Conservation (phyloP, 228 moss, liverwort and hornwort species). For the Sphagnum fallax region DNA sequence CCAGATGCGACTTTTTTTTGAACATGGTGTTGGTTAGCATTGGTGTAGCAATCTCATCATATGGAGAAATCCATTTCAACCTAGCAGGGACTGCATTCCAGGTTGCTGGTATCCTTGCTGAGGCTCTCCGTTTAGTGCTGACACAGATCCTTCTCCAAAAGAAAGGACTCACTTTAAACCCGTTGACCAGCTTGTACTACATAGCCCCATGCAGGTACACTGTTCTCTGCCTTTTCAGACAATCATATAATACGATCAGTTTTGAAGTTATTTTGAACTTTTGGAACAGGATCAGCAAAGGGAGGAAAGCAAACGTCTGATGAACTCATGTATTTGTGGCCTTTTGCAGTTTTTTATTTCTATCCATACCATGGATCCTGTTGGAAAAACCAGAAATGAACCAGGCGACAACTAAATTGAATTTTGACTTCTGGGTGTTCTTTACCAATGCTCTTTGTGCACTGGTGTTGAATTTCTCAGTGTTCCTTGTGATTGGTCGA, state of each 20-base stretch:
- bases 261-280: not conserved
- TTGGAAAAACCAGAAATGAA: conserved; percentile 63
- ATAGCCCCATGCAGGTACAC: conserved; percentile 68
- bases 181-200: conserved; percentile 66
- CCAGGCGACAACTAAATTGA: conserved; percentile 19
- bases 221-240: not conserved
- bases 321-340: not conserved
- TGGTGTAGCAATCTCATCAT: conserved; percentile 54
- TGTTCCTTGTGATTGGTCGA: conserved; percentile 51
- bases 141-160: conserved; percentile 55
- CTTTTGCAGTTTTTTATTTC: conserved; percentile 46
- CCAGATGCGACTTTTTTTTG: conserved; percentile 44
- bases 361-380: conserved; percentile 58
- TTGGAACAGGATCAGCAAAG: too few species aligned
- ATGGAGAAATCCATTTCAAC: conserved; percentile 57
- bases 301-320: not conserved
- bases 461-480: conserved; percentile 54
- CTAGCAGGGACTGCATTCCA: conserved; percentile 60
- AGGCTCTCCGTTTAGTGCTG: conserved; percentile 62
- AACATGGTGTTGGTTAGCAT: conserved; percentile 55
- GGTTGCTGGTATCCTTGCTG: conserved; percentile 64
- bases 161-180: conserved; percentile 59
- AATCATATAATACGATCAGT: not conserved
- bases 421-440: conserved; percentile 51
- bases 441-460: conserved; percentile 60